phyloP scores from a whole-genome alignment of 345 rosid genomes.

The Populus pruinosa region DNA sequence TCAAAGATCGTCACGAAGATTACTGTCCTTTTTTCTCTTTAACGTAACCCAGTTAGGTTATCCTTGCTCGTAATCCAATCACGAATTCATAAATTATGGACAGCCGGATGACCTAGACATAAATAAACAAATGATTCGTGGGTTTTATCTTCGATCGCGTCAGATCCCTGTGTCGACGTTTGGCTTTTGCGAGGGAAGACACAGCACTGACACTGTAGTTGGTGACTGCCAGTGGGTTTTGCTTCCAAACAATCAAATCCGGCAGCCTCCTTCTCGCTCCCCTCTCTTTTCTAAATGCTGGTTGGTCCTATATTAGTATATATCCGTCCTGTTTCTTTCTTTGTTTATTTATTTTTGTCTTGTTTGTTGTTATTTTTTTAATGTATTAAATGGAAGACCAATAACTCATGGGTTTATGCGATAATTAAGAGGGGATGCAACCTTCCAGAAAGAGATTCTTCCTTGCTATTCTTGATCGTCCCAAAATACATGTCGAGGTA shows the following conservation, averaged over 20 bases:
- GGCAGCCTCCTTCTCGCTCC: background rate
- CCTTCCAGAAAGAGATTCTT: too few relatives aligned
- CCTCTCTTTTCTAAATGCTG: background rate
- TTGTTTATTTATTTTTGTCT: too few relatives aligned
- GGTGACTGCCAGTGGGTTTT: constrained; percentile 13
- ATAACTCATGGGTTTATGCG: too few relatives aligned
- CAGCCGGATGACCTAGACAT: background rate
- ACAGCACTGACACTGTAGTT: background rate
- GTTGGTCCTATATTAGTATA: background rate
- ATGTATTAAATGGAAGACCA: background rate
- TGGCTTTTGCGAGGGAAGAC: constrained; percentile 1
- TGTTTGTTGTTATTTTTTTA: too few relatives aligned
- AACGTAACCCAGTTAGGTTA: background rate
- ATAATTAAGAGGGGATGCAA: too few relatives aligned
- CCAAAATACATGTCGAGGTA: too few relatives aligned
- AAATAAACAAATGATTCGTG: background rate
- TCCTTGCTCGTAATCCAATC: constrained; percentile 17
- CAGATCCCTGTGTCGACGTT: background rate
- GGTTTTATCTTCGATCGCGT: background rate
- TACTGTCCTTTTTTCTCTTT: constrained; percentile 7
- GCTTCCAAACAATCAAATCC: constrained; percentile 9
- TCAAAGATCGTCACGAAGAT: constrained; percentile 34
- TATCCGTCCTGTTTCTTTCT: too few relatives aligned
- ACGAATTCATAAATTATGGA: background rate
- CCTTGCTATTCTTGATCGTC: too few relatives aligned